These are phyloP conservation scores for Quercus cerris DNA, from an alignment of 306 rosid species.

Conservation along the genomic window DNA sequence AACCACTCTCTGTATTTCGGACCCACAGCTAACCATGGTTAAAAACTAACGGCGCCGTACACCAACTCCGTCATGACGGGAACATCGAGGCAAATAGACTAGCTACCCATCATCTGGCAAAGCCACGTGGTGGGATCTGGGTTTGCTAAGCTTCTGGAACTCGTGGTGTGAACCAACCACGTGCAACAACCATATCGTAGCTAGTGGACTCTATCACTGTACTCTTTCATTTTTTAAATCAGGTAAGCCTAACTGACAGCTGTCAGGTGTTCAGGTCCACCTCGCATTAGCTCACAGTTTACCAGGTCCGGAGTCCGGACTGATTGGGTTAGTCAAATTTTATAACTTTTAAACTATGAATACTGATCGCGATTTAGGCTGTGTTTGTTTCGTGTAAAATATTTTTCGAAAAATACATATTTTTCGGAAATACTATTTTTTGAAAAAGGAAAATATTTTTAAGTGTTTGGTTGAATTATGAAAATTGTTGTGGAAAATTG, in stretches of 20 bases:
- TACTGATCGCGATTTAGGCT: too few species aligned
- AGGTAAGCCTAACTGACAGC: background rate
- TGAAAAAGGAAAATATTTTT: too few species aligned
- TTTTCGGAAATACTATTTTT: too few species aligned
- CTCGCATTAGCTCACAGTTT: background rate
- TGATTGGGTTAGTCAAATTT: background rate
- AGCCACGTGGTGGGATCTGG: slow-evolving; percentile 40
- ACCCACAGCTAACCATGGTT: slow-evolving; percentile 24
- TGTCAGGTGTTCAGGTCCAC: background rate
- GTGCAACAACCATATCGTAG: slow-evolving; percentile 22
- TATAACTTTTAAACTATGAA: too few species aligned
- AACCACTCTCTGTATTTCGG: background rate
- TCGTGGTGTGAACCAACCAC: slow-evolving; percentile 26
- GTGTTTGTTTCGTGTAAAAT: too few species aligned
- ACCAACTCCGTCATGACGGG: slow-evolving; percentile 24
- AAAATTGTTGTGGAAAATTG: too few species aligned
- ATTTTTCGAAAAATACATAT: too few species aligned
- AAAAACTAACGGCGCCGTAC: slow-evolving; percentile 3
- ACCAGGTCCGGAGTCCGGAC: background rate
- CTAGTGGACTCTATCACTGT: background rate
- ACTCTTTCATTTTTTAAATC: too few species aligned
- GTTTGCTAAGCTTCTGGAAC: slow-evolving; percentile 27
- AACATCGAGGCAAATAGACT: background rate
- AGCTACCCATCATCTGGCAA: background rate
- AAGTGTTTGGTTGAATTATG: too few species aligned